Evolutionary conservation across 352 stramenopile genomes (phyloP), one percentile per base, ranked within the genome.

Genomic region (Poterioochromonas sp.): DNA sequence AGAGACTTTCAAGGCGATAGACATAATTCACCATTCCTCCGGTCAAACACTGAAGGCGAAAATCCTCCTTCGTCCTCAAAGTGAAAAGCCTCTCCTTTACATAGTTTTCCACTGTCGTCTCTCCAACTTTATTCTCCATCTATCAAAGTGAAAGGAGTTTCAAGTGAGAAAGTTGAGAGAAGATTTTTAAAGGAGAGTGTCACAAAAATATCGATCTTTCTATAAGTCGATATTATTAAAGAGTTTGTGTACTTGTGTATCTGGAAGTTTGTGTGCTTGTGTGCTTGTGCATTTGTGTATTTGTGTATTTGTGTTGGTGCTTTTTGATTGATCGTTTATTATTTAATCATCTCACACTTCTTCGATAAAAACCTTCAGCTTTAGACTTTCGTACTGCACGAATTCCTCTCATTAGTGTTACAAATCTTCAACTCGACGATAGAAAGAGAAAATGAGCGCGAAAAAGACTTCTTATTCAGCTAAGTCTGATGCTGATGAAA

Each of bases 141-240:
- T 58, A 58, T 58, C 47, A 58, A 58, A 58, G 47, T 58, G 47
- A 58, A 58, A 58, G 47, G 47, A 58, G 47, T 58, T 58, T 58
- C 47, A 58, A 58, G 47, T 58, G 47, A 58, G 47, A 58, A 58
- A 58, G 47, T 58, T 58, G 47, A 58, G 47, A 58, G 47, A 58
- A 58, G 47, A 58, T 58, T 58, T 58, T 58, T 58, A 58, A 58
- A 58, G 47, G 47, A 58, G 47, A 58, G 47, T 58, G 47, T 58
- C 47, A 58, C 47, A 58, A 58, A 58, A 58, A 58, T 58, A 58
- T 58, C 47, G 47, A 58, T 58, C 47, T 58, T 58, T 58, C 47
- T 58, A 58, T 58, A 58, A 58, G 47, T 58, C 47, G 47, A 58
- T 58, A 58, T 58, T 58, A 58, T 58, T 58, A 58, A 58, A 58